These are phyloP conservation scores for Roridomyces roridus DNA, from an alignment of 768 basidiomycete species.

Conservation along the genomic window DNA sequence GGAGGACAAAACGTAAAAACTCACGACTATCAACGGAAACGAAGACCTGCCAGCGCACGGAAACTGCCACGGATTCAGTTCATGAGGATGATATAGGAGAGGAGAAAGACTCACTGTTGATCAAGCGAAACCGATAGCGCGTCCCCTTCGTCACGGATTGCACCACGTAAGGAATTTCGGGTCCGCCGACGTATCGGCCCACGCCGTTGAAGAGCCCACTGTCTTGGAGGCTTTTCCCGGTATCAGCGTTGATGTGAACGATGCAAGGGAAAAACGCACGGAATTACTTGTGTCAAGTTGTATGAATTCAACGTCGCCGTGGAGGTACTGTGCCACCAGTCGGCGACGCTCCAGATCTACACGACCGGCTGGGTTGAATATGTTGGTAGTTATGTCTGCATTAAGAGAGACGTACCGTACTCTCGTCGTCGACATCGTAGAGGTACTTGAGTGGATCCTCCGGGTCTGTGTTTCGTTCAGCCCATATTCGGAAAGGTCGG, in stretches of 20 bases:
- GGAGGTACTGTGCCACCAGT: conserved; percentile 26
- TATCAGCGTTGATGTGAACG: too few species aligned
- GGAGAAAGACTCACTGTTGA: too few species aligned
- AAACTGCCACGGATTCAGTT: too few species aligned
- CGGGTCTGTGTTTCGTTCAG: conserved; percentile 8
- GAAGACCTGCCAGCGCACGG: conserved; percentile 39
- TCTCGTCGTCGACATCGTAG: conserved; percentile 28
- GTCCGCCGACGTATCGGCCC: conserved; percentile 41
- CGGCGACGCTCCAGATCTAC: conserved; percentile 20
- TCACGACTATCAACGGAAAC: conserved; percentile 34
- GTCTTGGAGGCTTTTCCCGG: too few species aligned
- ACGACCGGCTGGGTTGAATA: too few species aligned
- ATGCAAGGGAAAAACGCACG: too few species aligned
- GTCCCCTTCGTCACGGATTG: conserved; percentile 34
- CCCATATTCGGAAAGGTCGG: background rate
- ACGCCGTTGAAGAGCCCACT: too few species aligned
- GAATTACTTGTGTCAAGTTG: conserved; percentile 8
- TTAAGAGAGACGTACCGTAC: conserved; percentile 33
- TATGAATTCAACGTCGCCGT: background rate
- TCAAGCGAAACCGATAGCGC: conserved; percentile 50
- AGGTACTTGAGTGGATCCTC: conserved; percentile 11
- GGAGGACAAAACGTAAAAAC: background rate
- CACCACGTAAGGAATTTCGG: conserved; percentile 34
- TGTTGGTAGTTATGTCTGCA: too few species aligned
- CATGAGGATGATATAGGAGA: too few species aligned